phyloP scores from a whole-genome alignment of 2,329 filamentous ascomycete genomes.

The Fusarium sp. region DNA sequence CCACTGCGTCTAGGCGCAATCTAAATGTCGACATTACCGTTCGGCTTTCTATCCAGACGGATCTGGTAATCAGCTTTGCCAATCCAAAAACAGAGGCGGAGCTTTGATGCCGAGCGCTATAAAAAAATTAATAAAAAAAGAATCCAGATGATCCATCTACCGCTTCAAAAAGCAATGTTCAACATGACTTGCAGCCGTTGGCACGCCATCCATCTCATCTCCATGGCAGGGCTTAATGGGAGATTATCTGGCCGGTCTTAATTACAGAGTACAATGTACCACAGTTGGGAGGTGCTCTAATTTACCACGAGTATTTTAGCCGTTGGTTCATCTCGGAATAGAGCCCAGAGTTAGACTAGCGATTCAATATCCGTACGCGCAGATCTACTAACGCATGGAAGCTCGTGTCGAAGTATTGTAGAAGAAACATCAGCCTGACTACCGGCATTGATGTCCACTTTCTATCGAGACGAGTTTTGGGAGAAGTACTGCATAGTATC shows the following conservation, averaged over 20 bases:
- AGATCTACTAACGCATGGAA: constrained; percentile 17
- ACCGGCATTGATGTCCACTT: background rate
- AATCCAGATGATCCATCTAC: background rate
- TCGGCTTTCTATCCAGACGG: background rate
- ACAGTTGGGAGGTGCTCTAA: constrained; percentile 16
- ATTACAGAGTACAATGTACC: constrained; percentile 11
- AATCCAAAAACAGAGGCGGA: background rate
- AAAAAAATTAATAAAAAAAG: too few species aligned
- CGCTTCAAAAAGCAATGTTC: background rate
- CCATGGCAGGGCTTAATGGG: constrained; percentile 1
- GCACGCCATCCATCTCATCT: constrained; percentile 7
- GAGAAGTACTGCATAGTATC: background rate
- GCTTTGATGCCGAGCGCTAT: too few species aligned
- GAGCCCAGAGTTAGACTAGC: constrained; percentile 14
- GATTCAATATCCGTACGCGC: constrained; percentile 5
- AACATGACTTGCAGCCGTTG: constrained; percentile 2
- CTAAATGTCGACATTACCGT: background rate
- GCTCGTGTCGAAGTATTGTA: constrained; percentile 22
- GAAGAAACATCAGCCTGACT: constrained; percentile 9
- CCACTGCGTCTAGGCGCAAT: constrained; percentile 7
- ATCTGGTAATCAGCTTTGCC: background rate
- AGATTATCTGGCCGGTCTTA: constrained; percentile 19
- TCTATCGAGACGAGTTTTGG: background rate
- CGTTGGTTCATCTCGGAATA: constrained; percentile 3
- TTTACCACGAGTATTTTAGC: constrained; percentile 21